A percentile compares a stretch with the other conserved stretches of the same genome.
Conservation (phyloP, 179 eudicot genomes). For the Carnegiea gigantea region DNA sequence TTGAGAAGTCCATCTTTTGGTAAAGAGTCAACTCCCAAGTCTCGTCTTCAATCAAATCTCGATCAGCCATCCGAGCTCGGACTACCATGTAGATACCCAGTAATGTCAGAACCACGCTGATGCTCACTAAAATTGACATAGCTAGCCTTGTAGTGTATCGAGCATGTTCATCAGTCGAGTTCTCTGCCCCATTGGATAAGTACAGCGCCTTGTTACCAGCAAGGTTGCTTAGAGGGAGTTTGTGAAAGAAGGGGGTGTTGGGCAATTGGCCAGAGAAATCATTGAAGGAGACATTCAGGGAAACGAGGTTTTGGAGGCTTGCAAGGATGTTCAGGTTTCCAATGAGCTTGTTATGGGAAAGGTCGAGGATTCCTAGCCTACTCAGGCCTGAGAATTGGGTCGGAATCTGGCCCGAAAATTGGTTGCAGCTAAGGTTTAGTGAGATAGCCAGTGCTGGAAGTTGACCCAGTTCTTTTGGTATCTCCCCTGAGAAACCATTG, state of each 20-base stretch:
- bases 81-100: constrained; percentile 64
- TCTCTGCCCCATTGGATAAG: constrained; percentile 41
- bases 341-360: constrained; percentile 72
- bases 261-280: constrained; percentile 83
- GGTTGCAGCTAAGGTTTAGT: constrained; percentile 75
- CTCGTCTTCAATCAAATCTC: constrained; percentile 31
- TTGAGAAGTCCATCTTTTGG: constrained; percentile 79
- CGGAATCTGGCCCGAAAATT: constrained; percentile 68
- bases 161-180: constrained; percentile 35
- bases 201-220: constrained; percentile 64
- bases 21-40: constrained; percentile 82
- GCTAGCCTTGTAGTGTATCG: constrained; percentile 58
- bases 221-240: constrained; percentile 64
- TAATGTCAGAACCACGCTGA: constrained; percentile 60
- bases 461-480: constrained; percentile 76
- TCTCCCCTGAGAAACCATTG: constrained; percentile 70
- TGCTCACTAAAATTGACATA: constrained; percentile 75
- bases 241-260: constrained; percentile 68
- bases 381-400: constrained; percentile 53
- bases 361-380: constrained; percentile 66
- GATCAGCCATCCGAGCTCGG: constrained; percentile 36
- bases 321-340: constrained; percentile 56
- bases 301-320: constrained; percentile 73
- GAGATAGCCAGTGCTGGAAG: constrained; percentile 81
- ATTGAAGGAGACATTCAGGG: constrained; percentile 77